Evolutionary conservation across 495 filamentous ascomycete species (phyloP), one percentile per base, ranked within the genome.

Genomic region (Poronia punctata): DNA sequence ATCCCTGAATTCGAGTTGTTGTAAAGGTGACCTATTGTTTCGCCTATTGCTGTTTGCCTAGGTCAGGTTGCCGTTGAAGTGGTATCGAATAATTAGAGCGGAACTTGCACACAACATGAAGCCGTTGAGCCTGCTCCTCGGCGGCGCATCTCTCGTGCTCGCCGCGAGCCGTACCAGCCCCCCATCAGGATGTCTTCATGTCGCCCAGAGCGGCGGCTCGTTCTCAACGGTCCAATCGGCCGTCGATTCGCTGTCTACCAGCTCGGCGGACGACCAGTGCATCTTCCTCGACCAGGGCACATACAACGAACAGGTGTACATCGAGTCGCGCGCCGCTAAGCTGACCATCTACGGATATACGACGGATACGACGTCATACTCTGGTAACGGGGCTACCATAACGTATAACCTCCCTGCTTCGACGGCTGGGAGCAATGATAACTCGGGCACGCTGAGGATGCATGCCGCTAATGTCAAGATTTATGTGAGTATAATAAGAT

Each of bases 311-410:
- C 77, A 80, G 56, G 74, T 79, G n/a, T 70, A 70, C 45, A 65
- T 79, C 33, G 44, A 70, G 5, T 29, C 65, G 7, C 65, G 73
- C 14, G 55, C 53, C 1, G 73, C 75, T 18, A 52, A 59, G 17
- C 65, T 83, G 11, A 74, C 72, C 23, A 68, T 84, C 50, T 66
- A 83, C 52, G 80, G 81, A 7, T 68, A 70, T 42, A 83, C 80
- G 3, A 57, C 66, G n/a, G 68, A 82, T 55, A 72, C 67, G 6
- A 45, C 62, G 31, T 57, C 61, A 31, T 83, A 83, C 53, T 35
- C 62, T 0, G 52, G 59, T 40, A 83, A 83, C 53, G 57, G 64
- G n/a, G 78, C 79, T 19, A 81, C 70, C 25, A 74, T 83, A 40
- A 77, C 71, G 5, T 54, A 66, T 33, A 56, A 51, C 26, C 43